Percentiles rank a stretch among this genome's conserved stretches.
phyloP scores from a whole-genome alignment of 805 yeast species.

The Ogataea angusta region DNA sequence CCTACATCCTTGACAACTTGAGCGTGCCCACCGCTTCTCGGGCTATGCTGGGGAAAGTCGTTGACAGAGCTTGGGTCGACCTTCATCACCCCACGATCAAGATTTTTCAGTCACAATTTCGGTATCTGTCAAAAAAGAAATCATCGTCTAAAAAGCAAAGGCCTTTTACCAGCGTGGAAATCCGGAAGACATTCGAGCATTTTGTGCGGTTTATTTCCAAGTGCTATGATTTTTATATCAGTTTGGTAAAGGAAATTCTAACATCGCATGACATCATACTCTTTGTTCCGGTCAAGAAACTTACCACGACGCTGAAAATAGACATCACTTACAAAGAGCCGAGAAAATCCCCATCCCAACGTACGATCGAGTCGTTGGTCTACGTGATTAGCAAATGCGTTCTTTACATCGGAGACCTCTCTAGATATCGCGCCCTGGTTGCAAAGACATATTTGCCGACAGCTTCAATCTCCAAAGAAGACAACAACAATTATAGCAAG shows the following conservation, averaged over 20 bases:
- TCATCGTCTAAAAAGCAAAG: constrained; percentile 15
- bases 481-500: constrained; percentile 41
- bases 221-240: constrained; percentile 45
- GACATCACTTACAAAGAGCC: constrained; percentile 3
- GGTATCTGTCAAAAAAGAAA: constrained; percentile 20
- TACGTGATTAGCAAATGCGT: constrained; percentile 48
- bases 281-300: constrained; percentile 33
- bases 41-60: constrained; percentile 29
- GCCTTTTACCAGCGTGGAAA: constrained; percentile 40
- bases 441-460: constrained; percentile 41
- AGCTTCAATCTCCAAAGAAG: constrained; percentile 33
- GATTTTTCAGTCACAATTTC: constrained; percentile 44
- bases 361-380: constrained; percentile 28
- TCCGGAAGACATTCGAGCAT: constrained; percentile 51
- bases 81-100: constrained; percentile 65
- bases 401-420: constrained; percentile 54
- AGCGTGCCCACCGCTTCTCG: neutral
- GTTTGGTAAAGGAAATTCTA: constrained; percentile 39
- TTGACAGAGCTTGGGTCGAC: constrained; percentile 57
- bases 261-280: constrained; percentile 36
- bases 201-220: constrained; percentile 48
- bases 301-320: constrained; percentile 29
- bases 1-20: constrained; percentile 41
- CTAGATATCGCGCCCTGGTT: constrained; percentile 51
- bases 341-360: constrained; percentile 10